Percentiles rank a stretch among this genome's conserved stretches.
Evolutionary conservation across 306 rosid species (phyloP).

Genomic region (Glycine latifolia): DNA sequence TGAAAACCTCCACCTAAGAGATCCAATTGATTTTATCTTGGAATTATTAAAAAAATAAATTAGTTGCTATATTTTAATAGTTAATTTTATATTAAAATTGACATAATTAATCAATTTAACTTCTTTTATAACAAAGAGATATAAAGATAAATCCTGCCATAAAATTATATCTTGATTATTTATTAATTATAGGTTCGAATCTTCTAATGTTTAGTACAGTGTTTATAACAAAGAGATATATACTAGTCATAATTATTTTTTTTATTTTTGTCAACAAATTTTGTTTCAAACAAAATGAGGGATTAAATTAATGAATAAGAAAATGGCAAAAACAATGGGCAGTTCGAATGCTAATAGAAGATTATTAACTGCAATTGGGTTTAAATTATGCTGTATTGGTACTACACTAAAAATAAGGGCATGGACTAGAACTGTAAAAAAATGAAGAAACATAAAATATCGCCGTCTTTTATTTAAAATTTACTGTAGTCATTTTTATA

Average conservation of each 20-base stretch:
- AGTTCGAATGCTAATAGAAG: background rate
- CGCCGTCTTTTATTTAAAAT: too few relatives aligned
- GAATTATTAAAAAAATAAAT: background rate
- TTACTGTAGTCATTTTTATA: conserved; percentile 52
- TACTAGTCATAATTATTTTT: background rate
- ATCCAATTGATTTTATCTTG: background rate
- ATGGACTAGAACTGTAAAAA: too few relatives aligned
- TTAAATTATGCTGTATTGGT: background rate
- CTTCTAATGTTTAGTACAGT: too few relatives aligned
- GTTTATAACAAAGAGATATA: background rate
- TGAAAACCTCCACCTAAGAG: background rate
- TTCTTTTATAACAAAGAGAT: background rate
- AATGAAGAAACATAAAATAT: too few relatives aligned
- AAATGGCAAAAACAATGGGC: background rate
- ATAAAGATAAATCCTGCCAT: too few relatives aligned
- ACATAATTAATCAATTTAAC: background rate
- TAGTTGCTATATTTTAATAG: too few relatives aligned
- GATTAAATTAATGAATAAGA: background rate
- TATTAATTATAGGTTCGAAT: too few relatives aligned
- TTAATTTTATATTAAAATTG: background rate
- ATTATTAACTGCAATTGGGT: background rate
- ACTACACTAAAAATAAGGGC: too few relatives aligned
- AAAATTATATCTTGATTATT: too few relatives aligned
- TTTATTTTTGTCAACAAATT: background rate
- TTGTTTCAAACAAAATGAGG: background rate